Percentiles rank a stretch among this genome's conserved stretches.
Evolutionary conservation across 768 basidiomycete genomes (phyloP).

Genomic region (Albatrellus ellisii): DNA sequence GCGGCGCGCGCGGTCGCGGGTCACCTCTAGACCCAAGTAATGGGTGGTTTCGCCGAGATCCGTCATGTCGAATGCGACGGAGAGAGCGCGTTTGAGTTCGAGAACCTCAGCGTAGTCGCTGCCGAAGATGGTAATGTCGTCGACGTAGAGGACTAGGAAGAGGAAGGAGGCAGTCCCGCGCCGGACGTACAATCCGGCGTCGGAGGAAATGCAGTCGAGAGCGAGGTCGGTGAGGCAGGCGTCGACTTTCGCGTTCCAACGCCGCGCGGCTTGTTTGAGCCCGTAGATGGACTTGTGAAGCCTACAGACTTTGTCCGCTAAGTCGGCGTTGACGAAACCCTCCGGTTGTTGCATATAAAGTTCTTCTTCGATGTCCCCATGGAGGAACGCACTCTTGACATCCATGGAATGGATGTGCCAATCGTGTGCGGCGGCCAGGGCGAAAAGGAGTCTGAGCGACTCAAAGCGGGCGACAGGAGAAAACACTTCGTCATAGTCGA

Average conservation of each 20-base stretch:
- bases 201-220: background rate
- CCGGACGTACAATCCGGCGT: background rate
- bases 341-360: conserved; percentile 24
- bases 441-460: conserved; percentile 23
- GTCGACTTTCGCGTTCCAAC: conserved; percentile 21
- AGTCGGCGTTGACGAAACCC: conserved; percentile 15
- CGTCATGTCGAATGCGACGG: background rate
- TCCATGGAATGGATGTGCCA: conserved; percentile 28
- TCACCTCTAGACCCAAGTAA: background rate
- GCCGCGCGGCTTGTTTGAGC: conserved; percentile 22
- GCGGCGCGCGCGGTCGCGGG: background rate
- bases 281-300: conserved; percentile 22
- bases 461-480: conserved; percentile 29
- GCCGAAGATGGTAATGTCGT: conserved; percentile 10
- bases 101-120: background rate
- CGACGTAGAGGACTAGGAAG: conserved; percentile 14
- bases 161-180: background rate
- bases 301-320: background rate
- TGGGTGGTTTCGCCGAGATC: background rate
- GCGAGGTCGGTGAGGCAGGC: background rate
- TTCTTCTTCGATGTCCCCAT: conserved; percentile 21
- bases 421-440: conserved; percentile 21
- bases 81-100: background rate
- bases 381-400: conserved; percentile 27
- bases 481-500: conserved; percentile 29